A percentile compares a stretch with the other conserved stretches of the same genome.
Evolutionary conservation across 305 asterid genomes (phyloP).

Genomic region (Rubia peregrina): DNA sequence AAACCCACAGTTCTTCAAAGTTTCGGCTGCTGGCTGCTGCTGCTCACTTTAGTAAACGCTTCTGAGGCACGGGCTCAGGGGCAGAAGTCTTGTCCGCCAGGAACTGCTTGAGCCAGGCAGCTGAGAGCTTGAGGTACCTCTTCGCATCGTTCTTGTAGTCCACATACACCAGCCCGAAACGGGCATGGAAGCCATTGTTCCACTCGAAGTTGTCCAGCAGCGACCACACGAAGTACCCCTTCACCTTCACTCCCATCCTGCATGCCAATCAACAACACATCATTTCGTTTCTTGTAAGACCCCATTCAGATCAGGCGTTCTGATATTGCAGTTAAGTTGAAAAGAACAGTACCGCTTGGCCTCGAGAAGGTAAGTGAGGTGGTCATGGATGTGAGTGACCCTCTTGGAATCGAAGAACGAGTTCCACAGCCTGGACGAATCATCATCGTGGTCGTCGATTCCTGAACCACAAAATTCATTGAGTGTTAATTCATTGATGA

Average conservation of each 20-base stretch:
- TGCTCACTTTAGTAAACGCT: background rate
- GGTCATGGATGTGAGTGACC: constrained; percentile 8
- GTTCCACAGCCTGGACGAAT: constrained; percentile 1
- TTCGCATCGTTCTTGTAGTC: background rate
- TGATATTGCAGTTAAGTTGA: background rate
- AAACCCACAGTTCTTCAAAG: background rate
- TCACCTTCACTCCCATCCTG: constrained; percentile 4
- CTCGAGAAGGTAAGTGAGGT: background rate
- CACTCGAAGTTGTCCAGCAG: constrained; percentile 11
- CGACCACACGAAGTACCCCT: constrained; percentile 8
- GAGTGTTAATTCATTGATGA: background rate
- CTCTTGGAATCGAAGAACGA: constrained; percentile 5
- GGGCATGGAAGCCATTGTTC: constrained; percentile 11
- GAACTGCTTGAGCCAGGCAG: constrained; percentile 5
- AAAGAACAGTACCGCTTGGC: background rate
- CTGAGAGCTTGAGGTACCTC: constrained; percentile 7
- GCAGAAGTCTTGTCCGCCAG: background rate
- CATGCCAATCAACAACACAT: background rate
- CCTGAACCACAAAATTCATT: background rate
- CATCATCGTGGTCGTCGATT: constrained; percentile 8
- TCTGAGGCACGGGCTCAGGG: background rate
- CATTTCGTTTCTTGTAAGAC: too few relatives aligned
- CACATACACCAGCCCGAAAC: background rate
- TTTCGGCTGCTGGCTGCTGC: background rate
- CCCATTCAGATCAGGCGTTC: too few relatives aligned